A percentile compares a stretch with the other conserved stretches of the same genome.
phyloP scores from a whole-genome alignment of 2,329 filamentous ascomycete species.

The Aspergillus calidoustus region DNA sequence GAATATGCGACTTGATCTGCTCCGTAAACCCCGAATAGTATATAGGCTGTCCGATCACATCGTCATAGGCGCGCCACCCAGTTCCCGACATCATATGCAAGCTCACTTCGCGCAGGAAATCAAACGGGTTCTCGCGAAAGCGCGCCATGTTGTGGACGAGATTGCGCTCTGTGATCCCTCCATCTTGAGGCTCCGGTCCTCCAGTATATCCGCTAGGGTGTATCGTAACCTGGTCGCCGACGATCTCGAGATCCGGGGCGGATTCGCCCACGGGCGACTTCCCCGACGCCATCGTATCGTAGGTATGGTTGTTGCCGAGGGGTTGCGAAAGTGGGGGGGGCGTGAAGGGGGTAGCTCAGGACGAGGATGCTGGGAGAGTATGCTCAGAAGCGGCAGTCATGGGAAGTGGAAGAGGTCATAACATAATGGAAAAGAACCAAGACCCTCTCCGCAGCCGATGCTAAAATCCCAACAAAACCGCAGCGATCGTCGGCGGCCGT shows the following conservation, averaged over 20 bases:
- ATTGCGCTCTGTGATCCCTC: slow-evolving; percentile 54
- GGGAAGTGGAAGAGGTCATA: slow-evolving; percentile 5
- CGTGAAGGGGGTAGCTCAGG: slow-evolving; percentile 4
- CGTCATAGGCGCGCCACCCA: slow-evolving; percentile 94
- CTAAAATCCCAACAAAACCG: slow-evolving; percentile 20
- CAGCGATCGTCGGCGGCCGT: slow-evolving; percentile 8
- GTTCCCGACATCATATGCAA: slow-evolving; percentile 83
- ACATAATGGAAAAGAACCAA: neutral
- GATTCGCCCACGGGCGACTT: slow-evolving; percentile 47
- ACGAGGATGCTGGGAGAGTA: neutral
- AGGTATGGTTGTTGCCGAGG: neutral
- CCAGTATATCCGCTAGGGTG: slow-evolving; percentile 69
- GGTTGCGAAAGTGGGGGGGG: neutral
- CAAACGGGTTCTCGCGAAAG: slow-evolving; percentile 73
- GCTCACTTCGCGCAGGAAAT: slow-evolving; percentile 91
- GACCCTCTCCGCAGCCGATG: slow-evolving; percentile 1
- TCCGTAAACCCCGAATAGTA: slow-evolving; percentile 93
- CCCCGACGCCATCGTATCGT: slow-evolving; percentile 36
- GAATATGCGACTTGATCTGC: slow-evolving; percentile 78
- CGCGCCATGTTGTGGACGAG: slow-evolving; percentile 76
- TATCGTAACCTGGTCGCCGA: slow-evolving; percentile 74
- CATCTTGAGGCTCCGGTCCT: slow-evolving; percentile 42
- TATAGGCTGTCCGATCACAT: slow-evolving; percentile 86
- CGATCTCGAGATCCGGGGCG: slow-evolving; percentile 76
- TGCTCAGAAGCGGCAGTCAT: slow-evolving; percentile 13